Base-by-base conservation (phyloP, 176 grass and related monocot species). In the Aegilops tauschii region DNA sequence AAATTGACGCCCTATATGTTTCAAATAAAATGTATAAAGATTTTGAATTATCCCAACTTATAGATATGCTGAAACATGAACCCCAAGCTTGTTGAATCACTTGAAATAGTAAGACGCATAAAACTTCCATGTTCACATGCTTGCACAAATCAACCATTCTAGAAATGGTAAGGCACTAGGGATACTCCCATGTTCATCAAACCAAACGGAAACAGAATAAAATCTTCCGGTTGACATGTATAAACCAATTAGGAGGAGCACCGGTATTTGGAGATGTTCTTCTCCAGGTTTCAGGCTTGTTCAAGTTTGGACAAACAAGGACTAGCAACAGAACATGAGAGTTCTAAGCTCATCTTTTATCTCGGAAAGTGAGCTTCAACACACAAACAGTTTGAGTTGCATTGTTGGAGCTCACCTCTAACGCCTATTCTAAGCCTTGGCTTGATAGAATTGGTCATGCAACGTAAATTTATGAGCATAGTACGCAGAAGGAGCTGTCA, bases 281-380 rank as follows among this genome's bases (percentile, higher is more conserved):
- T 72, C 5, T 82, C 11, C 36, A 69, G 31, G 66, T 21, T 59
- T 18, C 17, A 16, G 12, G 42, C 9, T 32, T 73, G 6, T 77
- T 62, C 77, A 68, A 52, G 40, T 49, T 13, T 29, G n/a, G 37
- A 14, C 4, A 13, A 13, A 49, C 4, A 66, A 5, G 42, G 42
- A 79, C 66, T 75, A 89, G 67, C 86, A 93, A 78, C 86, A 93
- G 81, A 97, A 97, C 95, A 97, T 97, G 80, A 85, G 29, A 8
- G 66, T 69, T 61, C 91, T 97, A 9, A 94, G 62, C 27, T 91
- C 91, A 23, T 87, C 36, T 85, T 92, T 94, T 9, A 97, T 49
- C 14, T 76, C 75, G 14, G 88, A 80, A 85, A 97, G 79, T 58
- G n/a, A 14, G 45, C 45, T 14, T 49, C 12, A 49, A 5, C 45